These are phyloP conservation scores for Candida corydali DNA, from an alignment of 805 yeast species.

Conservation along the genomic window DNA sequence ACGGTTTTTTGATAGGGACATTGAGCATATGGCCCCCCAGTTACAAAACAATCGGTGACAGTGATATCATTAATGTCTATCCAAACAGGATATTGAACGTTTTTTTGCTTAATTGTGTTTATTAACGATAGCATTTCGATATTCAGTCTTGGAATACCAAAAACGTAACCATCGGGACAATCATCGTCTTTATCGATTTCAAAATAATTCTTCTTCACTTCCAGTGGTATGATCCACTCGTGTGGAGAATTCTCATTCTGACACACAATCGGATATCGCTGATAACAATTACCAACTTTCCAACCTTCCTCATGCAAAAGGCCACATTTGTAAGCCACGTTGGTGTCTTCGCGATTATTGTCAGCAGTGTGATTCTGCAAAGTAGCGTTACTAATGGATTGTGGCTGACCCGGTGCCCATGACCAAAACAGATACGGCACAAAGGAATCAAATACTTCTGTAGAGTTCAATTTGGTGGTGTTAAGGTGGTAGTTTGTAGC, in stretches of 20 bases:
- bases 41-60: slow-evolving; percentile 74
- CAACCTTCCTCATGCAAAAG: slow-evolving; percentile 46
- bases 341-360: slow-evolving; percentile 2
- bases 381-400: slow-evolving; percentile 1
- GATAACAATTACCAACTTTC: slow-evolving; percentile 65
- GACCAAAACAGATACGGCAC: slow-evolving; percentile 56
- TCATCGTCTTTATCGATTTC: slow-evolving; percentile 24
- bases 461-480: slow-evolving; percentile 20
- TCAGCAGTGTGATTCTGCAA: background rate
- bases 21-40: slow-evolving; percentile 69
- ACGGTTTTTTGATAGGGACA: slow-evolving; percentile 73
- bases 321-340: slow-evolving; percentile 39
- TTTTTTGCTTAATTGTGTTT: slow-evolving; percentile 22
- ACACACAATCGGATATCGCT: slow-evolving; percentile 53
- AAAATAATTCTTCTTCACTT: slow-evolving; percentile 38
- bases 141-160: slow-evolving; percentile 33
- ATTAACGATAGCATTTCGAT: slow-evolving; percentile 28
- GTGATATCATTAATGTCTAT: slow-evolving; percentile 77
- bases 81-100: slow-evolving; percentile 52
- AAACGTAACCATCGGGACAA: slow-evolving; percentile 32
- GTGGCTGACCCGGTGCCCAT: slow-evolving; percentile 46
- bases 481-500: slow-evolving; percentile 13
- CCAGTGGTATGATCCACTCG: slow-evolving; percentile 40
- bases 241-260: slow-evolving; percentile 33
- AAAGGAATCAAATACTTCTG: slow-evolving; percentile 21